Base-by-base conservation (phyloP, 1,284 basidiomycete genomes). In the Sphaerobolus stellatus region DNA sequence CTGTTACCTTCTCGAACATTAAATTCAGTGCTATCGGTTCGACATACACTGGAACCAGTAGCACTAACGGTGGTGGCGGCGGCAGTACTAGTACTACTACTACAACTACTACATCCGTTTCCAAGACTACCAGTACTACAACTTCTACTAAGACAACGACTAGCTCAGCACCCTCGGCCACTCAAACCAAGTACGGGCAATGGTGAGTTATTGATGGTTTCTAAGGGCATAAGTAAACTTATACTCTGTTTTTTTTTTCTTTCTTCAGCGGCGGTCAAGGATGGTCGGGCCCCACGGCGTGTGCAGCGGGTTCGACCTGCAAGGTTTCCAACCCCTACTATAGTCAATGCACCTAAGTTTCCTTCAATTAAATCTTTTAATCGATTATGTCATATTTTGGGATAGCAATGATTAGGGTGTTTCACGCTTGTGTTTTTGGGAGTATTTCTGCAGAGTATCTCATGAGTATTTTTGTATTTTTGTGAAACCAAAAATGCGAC, bases 271-370 rank as follows among this genome's bases (percentile, higher is more conserved):
- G 41, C 14, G 72, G 74, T 25, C 46, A 51, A 18, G 65, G 66
- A 18, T 80, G 76, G 75, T 74, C 74, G 3, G 78, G 78, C n/a
- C 64, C 75, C 9, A 78, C 76, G 1, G 64, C 64, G 2, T 80
- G 78, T 59, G 69, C 71, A 20, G 49, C 72, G 43, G 77, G 77
- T 28, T 76, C 64, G 56, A 72, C 63, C 7, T 80, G 77, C 61
- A 63, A 63, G 3, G 60, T 57, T 48, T 64, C 66, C 49, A 79
- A 78, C 60, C 49, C 66, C 44, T 80, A 58, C 34, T 59, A 59
- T 55, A 54, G 46, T 34, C 58, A 59, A 18, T 43, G 41, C 11
- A 20, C 28, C 41, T 43, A 18, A 22, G 20, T 22, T n/a, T n/a
- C n/a, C n/a, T n/a, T n/a, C n/a, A n/a, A n/a, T n/a, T n/a, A n/a